These are phyloP conservation scores for Pulveroboletus sp. DNA, from an alignment of 768 basidiomycete species.

Conservation along the genomic window DNA sequence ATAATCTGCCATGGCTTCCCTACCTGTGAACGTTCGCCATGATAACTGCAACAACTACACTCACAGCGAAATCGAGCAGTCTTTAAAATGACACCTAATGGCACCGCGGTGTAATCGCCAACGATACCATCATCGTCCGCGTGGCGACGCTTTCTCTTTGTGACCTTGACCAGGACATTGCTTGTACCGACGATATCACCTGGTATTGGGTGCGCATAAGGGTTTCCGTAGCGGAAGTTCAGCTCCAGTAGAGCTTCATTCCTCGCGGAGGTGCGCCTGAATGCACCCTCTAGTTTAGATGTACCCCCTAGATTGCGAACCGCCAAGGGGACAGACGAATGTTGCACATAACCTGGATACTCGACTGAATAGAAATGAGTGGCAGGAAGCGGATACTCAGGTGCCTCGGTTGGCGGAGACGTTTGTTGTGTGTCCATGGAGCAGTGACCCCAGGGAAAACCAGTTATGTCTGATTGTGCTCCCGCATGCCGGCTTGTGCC, in stretches of 20 bases:
- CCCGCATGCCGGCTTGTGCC: no score
- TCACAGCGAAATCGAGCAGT: constrained; percentile 89
- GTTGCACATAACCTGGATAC: constrained; percentile 83
- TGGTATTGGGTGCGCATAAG: constrained; percentile 80
- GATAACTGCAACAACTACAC: constrained; percentile 25
- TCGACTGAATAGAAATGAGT: constrained; percentile 77
- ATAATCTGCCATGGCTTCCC: constrained; percentile 87
- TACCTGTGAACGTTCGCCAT: constrained; percentile 1
- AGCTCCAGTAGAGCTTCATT: constrained; percentile 72
- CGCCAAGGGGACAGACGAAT: constrained; percentile 58
- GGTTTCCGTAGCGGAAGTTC: constrained; percentile 66
- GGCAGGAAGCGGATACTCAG: constrained; percentile 47
- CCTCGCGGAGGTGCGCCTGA: constrained; percentile 65
- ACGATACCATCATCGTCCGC: constrained; percentile 25
- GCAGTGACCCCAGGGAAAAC: no score
- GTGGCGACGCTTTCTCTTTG: constrained; percentile 61
- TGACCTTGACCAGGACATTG: constrained; percentile 85
- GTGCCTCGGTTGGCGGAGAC: constrained; percentile 29
- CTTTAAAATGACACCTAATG: constrained; percentile 73
- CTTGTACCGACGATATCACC: constrained; percentile 76
- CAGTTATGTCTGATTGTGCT: no score
- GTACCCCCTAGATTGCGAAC: constrained; percentile 70
- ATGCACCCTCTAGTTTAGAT: constrained; percentile 67
- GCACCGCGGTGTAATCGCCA: constrained; percentile 74
- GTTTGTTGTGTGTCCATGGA: constrained; percentile 13